Evolutionary conservation across 2,329 filamentous ascomycete genomes (phyloP).

Genomic region (Hirsutella rhossiliensis): DNA sequence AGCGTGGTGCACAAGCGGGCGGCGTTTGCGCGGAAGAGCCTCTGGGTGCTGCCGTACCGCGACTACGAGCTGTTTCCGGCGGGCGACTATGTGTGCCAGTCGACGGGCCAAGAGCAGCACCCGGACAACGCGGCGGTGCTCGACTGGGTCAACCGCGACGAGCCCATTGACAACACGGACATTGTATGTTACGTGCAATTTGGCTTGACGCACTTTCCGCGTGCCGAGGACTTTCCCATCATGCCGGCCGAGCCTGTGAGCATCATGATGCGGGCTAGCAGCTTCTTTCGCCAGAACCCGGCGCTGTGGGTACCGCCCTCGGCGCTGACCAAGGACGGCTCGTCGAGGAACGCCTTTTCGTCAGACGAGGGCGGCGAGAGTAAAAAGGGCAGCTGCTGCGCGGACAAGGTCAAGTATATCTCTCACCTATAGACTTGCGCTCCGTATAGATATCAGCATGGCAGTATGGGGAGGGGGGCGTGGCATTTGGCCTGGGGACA

Average conservation of each 20-base stretch:
- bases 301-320: constrained; percentile 36
- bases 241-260: constrained; percentile 50
- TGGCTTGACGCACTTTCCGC: constrained; percentile 47
- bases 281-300: constrained; percentile 40
- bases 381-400: constrained; percentile 3
- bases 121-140: constrained; percentile 17
- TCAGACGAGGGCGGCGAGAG: neutral
- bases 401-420: constrained; percentile 3
- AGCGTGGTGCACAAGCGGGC: constrained; percentile 26
- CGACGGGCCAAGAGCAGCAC: constrained; percentile 20
- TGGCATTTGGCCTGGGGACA: too few relatives aligned
- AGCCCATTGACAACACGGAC: constrained; percentile 36
- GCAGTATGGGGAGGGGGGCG: too few relatives aligned
- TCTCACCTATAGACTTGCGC: constrained; percentile 7
- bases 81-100: constrained; percentile 33
- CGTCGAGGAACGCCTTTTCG: constrained; percentile 9
- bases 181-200: constrained; percentile 39
- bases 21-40: constrained; percentile 27
- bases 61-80: constrained; percentile 30
- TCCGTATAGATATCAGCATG: neutral
- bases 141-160: constrained; percentile 35
- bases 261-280: constrained; percentile 35
- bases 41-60: constrained; percentile 30
- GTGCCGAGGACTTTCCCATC: constrained; percentile 55
- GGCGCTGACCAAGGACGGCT: constrained; percentile 19